Evolutionary conservation across 768 basidiomycete genomes (phyloP), one percentile per base, ranked within the genome.

Genomic region (Lanmaoa pseudosensibilis): DNA sequence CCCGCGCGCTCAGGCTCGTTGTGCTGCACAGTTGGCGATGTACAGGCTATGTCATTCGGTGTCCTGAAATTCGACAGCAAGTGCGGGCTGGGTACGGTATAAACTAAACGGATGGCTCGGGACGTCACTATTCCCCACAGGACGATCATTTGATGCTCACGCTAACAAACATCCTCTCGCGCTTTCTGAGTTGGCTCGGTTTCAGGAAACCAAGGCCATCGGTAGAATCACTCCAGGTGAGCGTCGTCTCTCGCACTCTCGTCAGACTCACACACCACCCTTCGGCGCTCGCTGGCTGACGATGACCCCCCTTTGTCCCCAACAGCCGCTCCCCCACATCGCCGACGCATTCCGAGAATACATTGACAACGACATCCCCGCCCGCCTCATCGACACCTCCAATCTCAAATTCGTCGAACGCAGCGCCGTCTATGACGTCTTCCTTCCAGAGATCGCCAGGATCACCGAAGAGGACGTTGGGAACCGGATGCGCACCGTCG

Each of bases 301-400:
- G 15, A 50, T 25, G 21, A 44, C 2, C 23, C 27, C 7, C 3
- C 41, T 6, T 27, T 16, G 16, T 12, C 4, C 21, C 1, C 16
- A 10, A 13, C 34, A 65, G 56, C 55, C 50, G 5, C 41, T 39
- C 16, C 1, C 46, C 10, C 21, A 58, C 16, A 50, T 68, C 10
- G 51, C 43, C 1, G 40, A 58, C 0, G 65, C 46, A 25, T 70
- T 69, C 39, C 56, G 16, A 5, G 11, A 59, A 4, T 66, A 70
- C 55, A 61, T 70, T 41, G 43, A 12, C 19, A 69, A 71, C 32
- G 58, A 70, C n/a, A 62, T 69, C 18, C 68, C 68, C 15, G 43
- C 56, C 13, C 66, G 69, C 13, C 55, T 69, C 13, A 68, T 69
- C 18, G 64, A 70, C 47, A 62, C 66, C 1, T 27, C 58, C 21